Conservation (phyloP, 2,329 filamentous ascomycete genomes). For the Thermoascus crustaceus region DNA sequence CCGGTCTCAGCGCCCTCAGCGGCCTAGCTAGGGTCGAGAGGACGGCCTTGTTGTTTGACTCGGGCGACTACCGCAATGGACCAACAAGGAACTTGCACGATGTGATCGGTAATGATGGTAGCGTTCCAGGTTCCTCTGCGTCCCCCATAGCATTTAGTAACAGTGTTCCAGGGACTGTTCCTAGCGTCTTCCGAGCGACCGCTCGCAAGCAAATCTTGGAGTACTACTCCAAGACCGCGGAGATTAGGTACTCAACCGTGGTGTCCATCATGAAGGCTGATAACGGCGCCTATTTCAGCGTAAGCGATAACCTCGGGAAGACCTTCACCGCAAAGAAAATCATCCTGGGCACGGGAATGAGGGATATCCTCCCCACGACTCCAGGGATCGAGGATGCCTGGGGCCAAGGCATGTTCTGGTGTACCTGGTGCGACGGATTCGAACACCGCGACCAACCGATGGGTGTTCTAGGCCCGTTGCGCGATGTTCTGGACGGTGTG, state of each 20-base stretch:
- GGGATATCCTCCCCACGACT: conserved; percentile 47
- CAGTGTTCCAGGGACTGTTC: conserved; percentile 40
- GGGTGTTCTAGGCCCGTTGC: conserved; percentile 44
- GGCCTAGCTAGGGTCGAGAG: conserved; percentile 52
- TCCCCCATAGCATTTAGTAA: conserved; percentile 4
- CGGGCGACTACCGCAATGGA: conserved; percentile 50
- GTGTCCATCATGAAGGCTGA: conserved; percentile 22
- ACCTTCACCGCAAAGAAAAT: conserved; percentile 45
- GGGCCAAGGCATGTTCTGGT: conserved; percentile 56
- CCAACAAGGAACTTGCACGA: conserved; percentile 54
- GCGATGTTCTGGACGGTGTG: conserved; percentile 38
- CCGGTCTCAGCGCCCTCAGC: conserved; percentile 48
- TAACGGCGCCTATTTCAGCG: conserved; percentile 41
- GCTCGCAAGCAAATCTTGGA: conserved; percentile 46
- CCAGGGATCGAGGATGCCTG: conserved; percentile 49
- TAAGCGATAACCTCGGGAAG: conserved; percentile 28
- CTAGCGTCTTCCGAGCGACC: conserved; percentile 46
- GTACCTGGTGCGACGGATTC: conserved; percentile 57
- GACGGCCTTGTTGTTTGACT: conserved; percentile 50
- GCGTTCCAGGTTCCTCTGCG: conserved; percentile 4
- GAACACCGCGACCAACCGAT: conserved; percentile 54
- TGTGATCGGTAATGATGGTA: conserved; percentile 53
- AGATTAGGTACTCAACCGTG: conserved; percentile 47
- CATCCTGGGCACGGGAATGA: conserved; percentile 51
- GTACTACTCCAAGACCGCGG: conserved; percentile 40